These are phyloP conservation scores for Linum lewisii DNA, from an alignment of 345 rosid species.

Conservation along the genomic window DNA sequence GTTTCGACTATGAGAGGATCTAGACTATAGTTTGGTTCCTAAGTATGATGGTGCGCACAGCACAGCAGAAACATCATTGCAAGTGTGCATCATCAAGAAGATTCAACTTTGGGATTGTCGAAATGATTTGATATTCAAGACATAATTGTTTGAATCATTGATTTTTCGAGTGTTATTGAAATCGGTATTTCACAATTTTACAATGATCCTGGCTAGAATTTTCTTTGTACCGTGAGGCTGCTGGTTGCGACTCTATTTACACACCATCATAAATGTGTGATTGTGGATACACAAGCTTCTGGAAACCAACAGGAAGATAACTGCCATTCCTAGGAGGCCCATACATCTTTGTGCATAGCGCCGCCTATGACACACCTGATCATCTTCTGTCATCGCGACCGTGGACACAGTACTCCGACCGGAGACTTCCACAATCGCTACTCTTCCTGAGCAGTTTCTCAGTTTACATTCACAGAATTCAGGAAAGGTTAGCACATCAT, in stretches of 20 bases:
- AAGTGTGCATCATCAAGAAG: not conserved
- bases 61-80: not conserved
- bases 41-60: not conserved
- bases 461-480: not conserved
- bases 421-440: constrained; percentile 56
- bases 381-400: constrained; percentile 49
- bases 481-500: not conserved
- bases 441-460: constrained; percentile 51
- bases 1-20: too few species aligned
- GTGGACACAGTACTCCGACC: constrained; percentile 40
- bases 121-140: too few species aligned
- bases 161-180: too few species aligned
- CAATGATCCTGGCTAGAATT: not conserved
- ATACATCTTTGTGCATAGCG: constrained; percentile 78
- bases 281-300: constrained; percentile 55
- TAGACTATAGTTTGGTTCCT: not conserved
- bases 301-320: constrained; percentile 55
- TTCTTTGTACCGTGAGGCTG: constrained; percentile 7
- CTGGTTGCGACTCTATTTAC: constrained; percentile 69
- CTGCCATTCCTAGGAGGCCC: constrained; percentile 54
- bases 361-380: constrained; percentile 63
- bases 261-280: constrained; percentile 69
- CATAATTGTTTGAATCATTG: too few species aligned
- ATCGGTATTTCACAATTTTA: too few species aligned
- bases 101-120: too few species aligned